Evolutionary conservation across 164 flowering plant genomes (phyloP).

Genomic region (Taxillus chinensis): DNA sequence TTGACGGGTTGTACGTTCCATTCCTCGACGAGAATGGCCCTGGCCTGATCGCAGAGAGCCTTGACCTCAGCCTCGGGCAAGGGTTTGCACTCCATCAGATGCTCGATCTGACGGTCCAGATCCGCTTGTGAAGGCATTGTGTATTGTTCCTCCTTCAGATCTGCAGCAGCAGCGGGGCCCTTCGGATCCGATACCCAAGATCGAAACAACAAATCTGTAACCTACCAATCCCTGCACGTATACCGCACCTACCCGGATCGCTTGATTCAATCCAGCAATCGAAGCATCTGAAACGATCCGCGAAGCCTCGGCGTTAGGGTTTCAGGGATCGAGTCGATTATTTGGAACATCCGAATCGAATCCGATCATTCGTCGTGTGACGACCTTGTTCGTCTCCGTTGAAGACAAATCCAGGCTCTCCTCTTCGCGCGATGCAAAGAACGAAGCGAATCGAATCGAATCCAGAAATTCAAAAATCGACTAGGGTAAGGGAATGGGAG

Average conservation of each 20-base stretch:
- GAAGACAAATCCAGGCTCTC: constrained; percentile 2
- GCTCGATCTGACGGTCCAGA: constrained; percentile 85
- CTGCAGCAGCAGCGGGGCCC: constrained; percentile 1
- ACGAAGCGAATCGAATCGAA: too few relatives aligned
- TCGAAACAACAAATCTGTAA: background rate
- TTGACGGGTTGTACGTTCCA: constrained; percentile 79
- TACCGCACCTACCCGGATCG: background rate
- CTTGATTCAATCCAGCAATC: background rate
- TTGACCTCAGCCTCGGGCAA: constrained; percentile 71
- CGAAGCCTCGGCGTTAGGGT: background rate
- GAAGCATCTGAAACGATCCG: constrained; percentile 4
- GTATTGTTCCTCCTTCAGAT: constrained; percentile 36
- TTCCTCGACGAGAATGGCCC: constrained; percentile 77
- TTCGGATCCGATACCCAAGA: constrained; percentile 8
- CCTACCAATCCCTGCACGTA: background rate
- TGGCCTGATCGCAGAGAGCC: constrained; percentile 71
- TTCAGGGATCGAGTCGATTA: background rate
- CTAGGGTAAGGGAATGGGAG: background rate
- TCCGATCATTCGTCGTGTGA: background rate
- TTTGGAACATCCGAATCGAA: background rate
- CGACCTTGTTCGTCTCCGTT: background rate
- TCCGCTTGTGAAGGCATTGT: constrained; percentile 76
- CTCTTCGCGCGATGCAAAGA: constrained; percentile 1
- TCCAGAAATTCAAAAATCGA: background rate
- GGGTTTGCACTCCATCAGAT: constrained; percentile 81